Base-by-base conservation (phyloP, 2,329 filamentous ascomycete genomes). In the Stagonosporopsis chrysanthemi region DNA sequence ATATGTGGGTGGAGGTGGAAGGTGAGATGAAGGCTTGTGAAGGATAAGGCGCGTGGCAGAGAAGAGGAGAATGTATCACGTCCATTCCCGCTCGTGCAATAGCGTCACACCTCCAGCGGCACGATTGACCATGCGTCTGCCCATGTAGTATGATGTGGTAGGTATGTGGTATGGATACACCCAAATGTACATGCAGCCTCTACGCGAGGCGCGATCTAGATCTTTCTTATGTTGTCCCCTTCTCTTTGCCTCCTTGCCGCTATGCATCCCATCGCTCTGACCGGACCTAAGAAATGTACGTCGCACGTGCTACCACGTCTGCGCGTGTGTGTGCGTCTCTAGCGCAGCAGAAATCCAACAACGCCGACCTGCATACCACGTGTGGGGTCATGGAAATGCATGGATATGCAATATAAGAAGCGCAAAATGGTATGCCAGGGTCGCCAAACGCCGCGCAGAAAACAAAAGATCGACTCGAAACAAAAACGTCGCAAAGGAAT, bases 381-480 rank as follows among this genome's bases (percentile, higher is more conserved):
- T 55, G 46, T 35, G 51, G 36, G 51, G 36, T 43, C 23, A 52
- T 62, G 55, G 49, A 52, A 46, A 65, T 64, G 63, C 61, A 64
- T 49, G 48, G 52, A 38, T 56, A 56, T 67, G 50, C 50, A 61
- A 58, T 61, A 49, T 55, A 53, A 48, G 56, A 63, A 60, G 51
- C 43, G 44, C 60, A 57, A 62, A 61, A 58, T 65, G 57, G 64
- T 64, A 61, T 62, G 51, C 60, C 63, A 50, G 48, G 58, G 58
- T 65, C 64, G 59, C 67, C 63, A 41, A 68, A 73, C 70, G 65
- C 70, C 68, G 52, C 57, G 66, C 67, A 67, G 51, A 53, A 66
- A 68, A 66, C 2, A 68, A 66, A 12, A 28, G 26, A 66, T 65
- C 48, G 60, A 61, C 50, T 52, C 48, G 52, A 60, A 61, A 59